Percentiles rank a stretch among this genome's conserved stretches.
phyloP scores from a whole-genome alignment of 148 eudicot species.

The Selenicereus undatus region DNA sequence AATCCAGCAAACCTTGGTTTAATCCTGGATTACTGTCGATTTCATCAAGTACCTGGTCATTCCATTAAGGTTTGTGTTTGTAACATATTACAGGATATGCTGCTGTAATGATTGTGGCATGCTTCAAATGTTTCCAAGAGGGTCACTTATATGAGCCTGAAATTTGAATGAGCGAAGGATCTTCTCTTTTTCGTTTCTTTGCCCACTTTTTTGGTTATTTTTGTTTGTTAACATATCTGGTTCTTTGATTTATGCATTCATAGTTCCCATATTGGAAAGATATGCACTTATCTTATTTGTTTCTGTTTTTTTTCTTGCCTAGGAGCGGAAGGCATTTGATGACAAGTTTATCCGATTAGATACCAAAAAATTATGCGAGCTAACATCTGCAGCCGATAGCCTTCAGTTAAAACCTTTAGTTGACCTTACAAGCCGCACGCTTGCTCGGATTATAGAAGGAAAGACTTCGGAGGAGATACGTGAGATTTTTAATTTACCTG shows the following conservation, averaged over 20 bases:
- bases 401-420: slow-evolving; percentile 72
- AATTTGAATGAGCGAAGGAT: background rate
- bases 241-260: background rate
- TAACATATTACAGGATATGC: background rate
- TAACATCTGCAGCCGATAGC: slow-evolving; percentile 76
- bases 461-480: slow-evolving; percentile 79
- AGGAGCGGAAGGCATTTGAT: slow-evolving; percentile 79
- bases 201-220: too few relatives aligned
- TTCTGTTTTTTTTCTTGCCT: background rate
- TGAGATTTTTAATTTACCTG: slow-evolving; percentile 68
- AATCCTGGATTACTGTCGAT: slow-evolving; percentile 74
- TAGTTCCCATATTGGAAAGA: background rate
- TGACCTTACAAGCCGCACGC: slow-evolving; percentile 73
- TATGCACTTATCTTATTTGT: slow-evolving; percentile 6
- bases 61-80: slow-evolving; percentile 60
- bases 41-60: slow-evolving; percentile 76
- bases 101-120: background rate
- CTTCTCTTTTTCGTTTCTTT: background rate
- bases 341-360: slow-evolving; percentile 59
- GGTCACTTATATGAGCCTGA: background rate
- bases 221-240: too few relatives aligned
- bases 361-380: slow-evolving; percentile 59
- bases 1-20: slow-evolving; percentile 58
- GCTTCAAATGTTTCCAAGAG: background rate
- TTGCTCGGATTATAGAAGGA: slow-evolving; percentile 76